Evolutionary conservation across 2,329 filamentous ascomycete genomes (phyloP), one percentile per base, ranked within the genome.

Genomic region (Alternaria sp.): DNA sequence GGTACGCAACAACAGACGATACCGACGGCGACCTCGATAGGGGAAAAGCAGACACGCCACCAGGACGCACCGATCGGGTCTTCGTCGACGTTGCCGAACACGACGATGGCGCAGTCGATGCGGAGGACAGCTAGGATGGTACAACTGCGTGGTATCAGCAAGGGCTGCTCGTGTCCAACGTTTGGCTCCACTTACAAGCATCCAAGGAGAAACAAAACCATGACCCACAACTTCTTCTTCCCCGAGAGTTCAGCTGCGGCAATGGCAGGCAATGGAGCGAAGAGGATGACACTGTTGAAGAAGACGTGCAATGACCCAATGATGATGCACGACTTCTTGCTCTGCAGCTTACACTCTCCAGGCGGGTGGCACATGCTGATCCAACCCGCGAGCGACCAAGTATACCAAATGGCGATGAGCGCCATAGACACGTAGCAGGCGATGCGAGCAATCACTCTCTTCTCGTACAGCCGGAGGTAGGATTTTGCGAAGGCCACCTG

Each of bases 1-100:
- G 66, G 61, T n/a, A 68, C 54, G 17, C 62, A 67, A 49, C 66
- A 68, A 49, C 58, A 65, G 48, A 67, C 56, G 29, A 67, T 67
- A 21, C 60, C 66, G 17, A 65, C 60, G 9, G 66, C 66, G 26
- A 68, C 60, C 54, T 67, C 66, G 24, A 68, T 66, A 9, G 66
- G 64, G 11, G 64, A 65, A 33, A 67, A 65, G 24, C 63, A 62
- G 48, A 68, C 49, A 36, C 64, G 64, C 54, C 64, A 66, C 66
- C 66, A 68, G 2, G 66, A 59, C 4, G 66, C 60, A 28, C 64
- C 60, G 36, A 68, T 66, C 5, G 60, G 56, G 26, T 68, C 64
- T 13, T 44, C 49, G 5, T 51, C 37, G 13, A 60, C 51, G n/a
- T 68, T 61, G 5, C 52, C 64, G 31, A 67, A 68, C 13, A 67